Percentiles rank a stretch among this genome's conserved stretches.
Evolutionary conservation across 2,329 filamentous ascomycete species (phyloP).

Genomic region (Chalara sp.): DNA sequence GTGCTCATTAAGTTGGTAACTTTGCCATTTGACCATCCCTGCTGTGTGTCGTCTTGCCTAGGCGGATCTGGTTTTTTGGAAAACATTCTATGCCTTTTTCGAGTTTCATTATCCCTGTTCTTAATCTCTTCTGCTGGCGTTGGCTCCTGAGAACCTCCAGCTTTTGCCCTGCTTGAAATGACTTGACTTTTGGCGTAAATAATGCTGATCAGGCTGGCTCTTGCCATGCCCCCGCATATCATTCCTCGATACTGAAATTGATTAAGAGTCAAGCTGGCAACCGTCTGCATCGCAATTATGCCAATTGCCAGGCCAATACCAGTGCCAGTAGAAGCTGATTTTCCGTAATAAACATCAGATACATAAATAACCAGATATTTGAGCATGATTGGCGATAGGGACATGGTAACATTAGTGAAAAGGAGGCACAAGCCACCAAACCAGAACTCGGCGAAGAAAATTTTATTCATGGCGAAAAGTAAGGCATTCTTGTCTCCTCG

Average conservation of each 20-base stretch:
- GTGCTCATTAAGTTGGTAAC: conserved; percentile 91
- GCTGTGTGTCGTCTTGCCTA: conserved; percentile 28
- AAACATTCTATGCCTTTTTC: too few species aligned
- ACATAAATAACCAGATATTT: conserved; percentile 82
- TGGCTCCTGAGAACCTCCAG: conserved; percentile 52
- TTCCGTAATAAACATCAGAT: conserved; percentile 59
- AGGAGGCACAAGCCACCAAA: conserved; percentile 70
- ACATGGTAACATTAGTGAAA: conserved; percentile 62
- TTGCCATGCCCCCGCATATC: conserved; percentile 75
- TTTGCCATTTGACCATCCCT: conserved; percentile 74
- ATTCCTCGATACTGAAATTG: conserved; percentile 89
- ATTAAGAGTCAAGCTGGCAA: conserved; percentile 71
- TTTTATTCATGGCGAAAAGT: conserved; percentile 63
- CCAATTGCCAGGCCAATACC: conserved; percentile 78
- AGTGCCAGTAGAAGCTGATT: conserved; percentile 51
- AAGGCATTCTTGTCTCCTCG: too few species aligned
- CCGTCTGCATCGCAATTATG: conserved; percentile 73
- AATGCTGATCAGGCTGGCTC: conserved; percentile 71
- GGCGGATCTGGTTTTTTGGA: too few species aligned
- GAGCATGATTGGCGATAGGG: conserved; percentile 74
- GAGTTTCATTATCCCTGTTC: not conserved
- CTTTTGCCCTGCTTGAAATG: conserved; percentile 76
- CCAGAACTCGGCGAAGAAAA: conserved; percentile 75
- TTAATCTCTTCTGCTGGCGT: not conserved
- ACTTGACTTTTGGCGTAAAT: conserved; percentile 89